phyloP scores from a whole-genome alignment of 192 early-diverging fungal species.

The Coemansia sp. region DNA sequence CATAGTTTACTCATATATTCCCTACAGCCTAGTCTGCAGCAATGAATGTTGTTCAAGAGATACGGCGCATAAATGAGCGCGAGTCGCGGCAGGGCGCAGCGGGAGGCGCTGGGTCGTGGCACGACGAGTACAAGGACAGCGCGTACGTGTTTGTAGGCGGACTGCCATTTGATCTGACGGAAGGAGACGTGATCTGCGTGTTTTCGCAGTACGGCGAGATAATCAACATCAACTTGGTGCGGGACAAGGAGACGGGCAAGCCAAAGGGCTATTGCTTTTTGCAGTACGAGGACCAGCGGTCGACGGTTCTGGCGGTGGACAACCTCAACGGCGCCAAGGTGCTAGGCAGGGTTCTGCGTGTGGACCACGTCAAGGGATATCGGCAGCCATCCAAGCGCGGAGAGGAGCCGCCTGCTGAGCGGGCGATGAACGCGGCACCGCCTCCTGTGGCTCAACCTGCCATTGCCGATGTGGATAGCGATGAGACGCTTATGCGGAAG shows the following conservation, averaged over 20 bases:
- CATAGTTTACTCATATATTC: background rate
- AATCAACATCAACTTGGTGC: constrained; percentile 81
- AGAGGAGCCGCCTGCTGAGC: constrained; percentile 33
- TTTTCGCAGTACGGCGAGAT: constrained; percentile 93
- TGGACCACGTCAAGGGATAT: constrained; percentile 70
- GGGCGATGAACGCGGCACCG: constrained; percentile 55
- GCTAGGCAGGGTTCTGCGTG: constrained; percentile 59
- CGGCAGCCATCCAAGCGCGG: constrained; percentile 57
- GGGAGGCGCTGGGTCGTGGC: constrained; percentile 68
- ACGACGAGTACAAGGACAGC: constrained; percentile 82
- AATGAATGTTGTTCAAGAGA: constrained; percentile 79
- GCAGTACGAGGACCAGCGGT: constrained; percentile 89
- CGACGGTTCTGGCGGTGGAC: constrained; percentile 89
- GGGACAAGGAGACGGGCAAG: constrained; percentile 83
- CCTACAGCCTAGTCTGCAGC: background rate
- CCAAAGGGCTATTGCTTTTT: constrained; percentile 83
- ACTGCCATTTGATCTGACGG: constrained; percentile 76
- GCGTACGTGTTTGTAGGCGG: constrained; percentile 88
- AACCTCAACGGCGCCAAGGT: constrained; percentile 80
- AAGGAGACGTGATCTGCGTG: constrained; percentile 88
- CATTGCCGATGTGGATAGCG: constrained; percentile 15
- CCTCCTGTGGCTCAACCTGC: background rate
- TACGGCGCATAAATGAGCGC: constrained; percentile 71
- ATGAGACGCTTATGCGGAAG: constrained; percentile 40
- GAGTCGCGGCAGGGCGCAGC: constrained; percentile 56